These are phyloP conservation scores for Sequoia sempervirens DNA, from an alignment of 75 land plant genomes.

Conservation along the genomic window DNA sequence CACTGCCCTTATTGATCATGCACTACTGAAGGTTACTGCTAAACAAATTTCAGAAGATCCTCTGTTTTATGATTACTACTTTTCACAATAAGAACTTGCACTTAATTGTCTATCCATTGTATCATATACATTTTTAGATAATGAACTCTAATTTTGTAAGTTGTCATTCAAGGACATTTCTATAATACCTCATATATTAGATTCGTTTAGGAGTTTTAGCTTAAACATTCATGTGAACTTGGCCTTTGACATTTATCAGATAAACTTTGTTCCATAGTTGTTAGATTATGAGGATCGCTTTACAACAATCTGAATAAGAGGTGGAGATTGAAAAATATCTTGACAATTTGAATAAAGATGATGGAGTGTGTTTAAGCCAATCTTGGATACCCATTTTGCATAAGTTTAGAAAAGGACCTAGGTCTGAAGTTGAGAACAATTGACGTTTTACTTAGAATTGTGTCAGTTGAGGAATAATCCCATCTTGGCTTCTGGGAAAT, in stretches of 20 bases:
- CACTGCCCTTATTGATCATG: no score
- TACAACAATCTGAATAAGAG: neutral
- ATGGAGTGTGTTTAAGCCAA: neutral
- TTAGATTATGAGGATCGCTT: neutral
- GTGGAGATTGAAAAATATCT: neutral
- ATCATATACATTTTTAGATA: no score
- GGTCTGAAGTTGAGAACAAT: neutral
- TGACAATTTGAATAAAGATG: neutral
- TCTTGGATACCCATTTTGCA: no score
- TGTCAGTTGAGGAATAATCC: neutral
- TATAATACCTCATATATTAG: neutral
- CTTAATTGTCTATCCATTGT: no score
- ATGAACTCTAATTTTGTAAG: neutral
- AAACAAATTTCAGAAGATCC: no score
- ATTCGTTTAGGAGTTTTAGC: neutral
- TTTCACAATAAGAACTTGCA: no score
- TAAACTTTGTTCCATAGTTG: neutral
- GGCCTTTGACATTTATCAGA: neutral
- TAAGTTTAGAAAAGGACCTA: neutral
- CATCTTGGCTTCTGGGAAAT: neutral
- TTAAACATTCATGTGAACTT: neutral
- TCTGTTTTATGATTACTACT: no score
- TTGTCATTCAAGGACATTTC: neutral
- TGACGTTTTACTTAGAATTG: neutral
- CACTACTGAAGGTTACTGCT: no score